Conservation (phyloP, 805 yeast species). For the Jamesozyma lodderae region DNA sequence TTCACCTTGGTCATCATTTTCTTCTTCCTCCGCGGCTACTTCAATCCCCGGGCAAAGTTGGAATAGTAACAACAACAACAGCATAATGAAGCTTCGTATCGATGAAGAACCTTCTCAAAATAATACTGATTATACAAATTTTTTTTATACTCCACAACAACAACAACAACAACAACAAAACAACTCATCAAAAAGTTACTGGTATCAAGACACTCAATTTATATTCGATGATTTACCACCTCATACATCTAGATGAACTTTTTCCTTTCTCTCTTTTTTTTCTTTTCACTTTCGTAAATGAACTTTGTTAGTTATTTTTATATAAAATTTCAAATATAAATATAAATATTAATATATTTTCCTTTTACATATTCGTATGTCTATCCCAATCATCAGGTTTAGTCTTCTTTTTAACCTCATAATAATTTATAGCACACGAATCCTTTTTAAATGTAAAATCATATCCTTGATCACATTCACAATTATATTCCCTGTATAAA, state of each 20-base stretch:
- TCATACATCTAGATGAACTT: too few relatives aligned
- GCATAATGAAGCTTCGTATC: neutral
- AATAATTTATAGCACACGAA: slow-evolving; percentile 54
- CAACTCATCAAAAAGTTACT: too few relatives aligned
- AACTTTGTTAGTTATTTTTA: neutral
- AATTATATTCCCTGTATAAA: slow-evolving; percentile 46
- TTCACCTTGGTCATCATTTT: neutral
- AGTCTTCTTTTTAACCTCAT: slow-evolving; percentile 36
- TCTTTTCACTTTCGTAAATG: neutral
- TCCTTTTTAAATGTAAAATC: slow-evolving; percentile 61
- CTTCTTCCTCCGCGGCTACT: neutral
- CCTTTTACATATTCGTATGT: too few relatives aligned
- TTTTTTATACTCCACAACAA: too few relatives aligned
- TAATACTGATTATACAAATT: too few relatives aligned
- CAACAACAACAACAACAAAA: neutral
- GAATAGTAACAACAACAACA: neutral
- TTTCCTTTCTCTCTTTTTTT: neutral
- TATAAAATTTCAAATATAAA: too few relatives aligned
- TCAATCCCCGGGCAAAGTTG: neutral
- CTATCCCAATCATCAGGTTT: slow-evolving; percentile 63
- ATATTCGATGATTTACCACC: neutral
- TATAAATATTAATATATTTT: too few relatives aligned
- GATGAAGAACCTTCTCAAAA: neutral
- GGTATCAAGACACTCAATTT: neutral
- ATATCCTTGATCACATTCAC: slow-evolving; percentile 62